Base-by-base conservation (phyloP, 192 early-diverging fungal genomes). In the Coemansia sp. region DNA sequence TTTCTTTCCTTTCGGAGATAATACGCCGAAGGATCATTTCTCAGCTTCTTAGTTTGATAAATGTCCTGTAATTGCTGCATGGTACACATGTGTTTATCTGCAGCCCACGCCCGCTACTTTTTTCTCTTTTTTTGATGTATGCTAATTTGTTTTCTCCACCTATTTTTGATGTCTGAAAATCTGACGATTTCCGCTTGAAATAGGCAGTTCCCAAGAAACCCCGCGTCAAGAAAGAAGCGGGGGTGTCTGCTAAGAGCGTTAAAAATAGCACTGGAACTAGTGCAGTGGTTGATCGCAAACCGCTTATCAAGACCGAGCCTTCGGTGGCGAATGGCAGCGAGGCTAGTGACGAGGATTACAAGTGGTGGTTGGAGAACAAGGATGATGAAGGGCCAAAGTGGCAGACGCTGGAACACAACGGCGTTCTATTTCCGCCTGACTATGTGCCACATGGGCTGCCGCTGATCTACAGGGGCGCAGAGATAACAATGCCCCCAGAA, bases 401-500 rank as follows among this genome's bases (percentile, higher is more conserved):
- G 97, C 86, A 75, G 19, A 90, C 92, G 3, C 81, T 98, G 23
- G 82, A 87, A 61, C 97, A 98, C 71, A 86, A 85, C 42, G 97
- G 97, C 22, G 93, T 94, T 1, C 70, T 87, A 23, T 98, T 98
- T 55, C 93, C 97, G 51, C 95, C 95, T 0, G 84, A 85, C 5
- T 98, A 98, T 76, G 88, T 78, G 42, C 93, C 94, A 11, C 95
- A 97, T 74, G 91, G 91, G 21, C 70, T 97, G 31, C 91, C 92
- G 70, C 90, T 98, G 85, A 76, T 85, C 51, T 98, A 98, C 67
- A 76, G 93, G 70, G 93, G 93, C 82, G 71, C 88, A 71, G 74
- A 61, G 42, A 75, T 90, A 51, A 73, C 51, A 39, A 73, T 98
- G 29, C 80, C 75, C 1, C 90, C 95, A 1, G 88, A 89, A 30